Conservation (phyloP, 192 early-diverging fungal species). For the Lobosporangium transversale region DNA sequence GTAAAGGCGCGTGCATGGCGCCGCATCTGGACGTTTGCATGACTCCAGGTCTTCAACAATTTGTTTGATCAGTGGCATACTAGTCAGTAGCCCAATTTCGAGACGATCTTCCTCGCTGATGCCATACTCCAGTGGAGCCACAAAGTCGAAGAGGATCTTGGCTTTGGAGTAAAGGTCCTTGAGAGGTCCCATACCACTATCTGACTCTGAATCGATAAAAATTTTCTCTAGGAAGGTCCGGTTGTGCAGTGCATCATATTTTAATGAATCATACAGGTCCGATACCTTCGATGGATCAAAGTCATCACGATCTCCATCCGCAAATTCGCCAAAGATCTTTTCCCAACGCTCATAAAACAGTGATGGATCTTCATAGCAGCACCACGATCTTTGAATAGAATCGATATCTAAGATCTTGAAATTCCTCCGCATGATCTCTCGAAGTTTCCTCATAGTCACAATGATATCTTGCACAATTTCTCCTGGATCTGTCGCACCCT, state of each 20-base stretch:
- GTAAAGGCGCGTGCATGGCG: slow-evolving; percentile 82
- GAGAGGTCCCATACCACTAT: slow-evolving; percentile 32
- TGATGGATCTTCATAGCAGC: slow-evolving; percentile 86
- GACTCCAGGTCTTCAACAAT: slow-evolving; percentile 80
- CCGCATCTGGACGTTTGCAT: slow-evolving; percentile 56
- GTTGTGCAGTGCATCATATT: slow-evolving; percentile 97
- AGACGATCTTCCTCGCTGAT: slow-evolving; percentile 83
- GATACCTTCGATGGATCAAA: slow-evolving; percentile 90
- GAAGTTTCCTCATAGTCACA: slow-evolving; percentile 70
- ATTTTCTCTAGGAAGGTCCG: slow-evolving; percentile 84
- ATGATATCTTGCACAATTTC: slow-evolving; percentile 76
- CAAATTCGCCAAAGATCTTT: slow-evolving; percentile 92
- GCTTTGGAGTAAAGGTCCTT: slow-evolving; percentile 81
- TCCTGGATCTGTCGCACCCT: slow-evolving; percentile 49
- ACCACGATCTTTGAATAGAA: slow-evolving; percentile 83
- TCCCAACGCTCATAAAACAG: slow-evolving; percentile 96
- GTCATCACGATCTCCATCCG: slow-evolving; percentile 55
- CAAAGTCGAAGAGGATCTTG: slow-evolving; percentile 92
- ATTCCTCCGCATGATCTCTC: slow-evolving; percentile 83
- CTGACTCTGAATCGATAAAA: slow-evolving; percentile 59
- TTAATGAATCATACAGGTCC: slow-evolving; percentile 95
- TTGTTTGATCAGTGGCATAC: slow-evolving; percentile 78
- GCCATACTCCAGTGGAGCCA: slow-evolving; percentile 94
- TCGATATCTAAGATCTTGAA: slow-evolving; percentile 68
- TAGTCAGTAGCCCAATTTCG: slow-evolving; percentile 85